These are phyloP conservation scores for Xylaria digitata DNA, from an alignment of 2,329 filamentous ascomycete species.

Conservation along the genomic window DNA sequence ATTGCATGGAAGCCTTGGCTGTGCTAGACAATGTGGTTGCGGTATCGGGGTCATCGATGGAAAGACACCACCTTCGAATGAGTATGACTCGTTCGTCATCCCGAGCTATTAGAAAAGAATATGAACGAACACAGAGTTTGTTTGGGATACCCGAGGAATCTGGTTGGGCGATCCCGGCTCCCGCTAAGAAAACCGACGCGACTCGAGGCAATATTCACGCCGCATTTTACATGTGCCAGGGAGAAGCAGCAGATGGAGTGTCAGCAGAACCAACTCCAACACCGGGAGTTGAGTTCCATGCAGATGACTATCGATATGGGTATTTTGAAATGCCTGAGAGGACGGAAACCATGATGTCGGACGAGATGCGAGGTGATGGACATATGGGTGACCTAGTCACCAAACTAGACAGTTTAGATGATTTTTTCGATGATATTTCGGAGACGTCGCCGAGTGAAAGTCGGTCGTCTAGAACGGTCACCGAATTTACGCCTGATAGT, in stretches of 20 bases:
- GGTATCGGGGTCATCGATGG: conserved; percentile 90
- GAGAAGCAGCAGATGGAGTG: conserved; percentile 67
- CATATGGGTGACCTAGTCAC: conserved; percentile 86
- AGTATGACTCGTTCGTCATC: conserved; percentile 94
- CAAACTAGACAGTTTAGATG: conserved; percentile 81
- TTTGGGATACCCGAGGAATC: conserved; percentile 97
- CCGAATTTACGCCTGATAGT: conserved; percentile 72
- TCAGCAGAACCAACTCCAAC: conserved; percentile 73
- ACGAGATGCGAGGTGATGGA: conserved; percentile 77
- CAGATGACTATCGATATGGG: conserved; percentile 85
- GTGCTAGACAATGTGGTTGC: conserved; percentile 96
- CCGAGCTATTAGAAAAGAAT: conserved; percentile 88
- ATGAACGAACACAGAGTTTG: conserved; percentile 90
- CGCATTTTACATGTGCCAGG: conserved; percentile 93
- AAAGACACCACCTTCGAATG: conserved; percentile 95
- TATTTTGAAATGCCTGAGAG: conserved; percentile 79
- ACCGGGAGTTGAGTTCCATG: conserved; percentile 90
- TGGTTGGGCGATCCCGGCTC: conserved; percentile 95
- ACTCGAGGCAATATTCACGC: conserved; percentile 94
- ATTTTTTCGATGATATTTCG: conserved; percentile 80
- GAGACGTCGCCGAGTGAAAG: conserved; percentile 71
- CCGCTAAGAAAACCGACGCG: conserved; percentile 85
- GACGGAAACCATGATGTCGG: conserved; percentile 92
- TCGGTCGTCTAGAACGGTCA: conserved; percentile 71
- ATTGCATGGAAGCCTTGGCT: conserved; percentile 89